Percentiles rank a stretch among this genome's conserved stretches.
phyloP scores from a whole-genome alignment of 495 filamentous ascomycete genomes.

The Platismatia glauca region DNA sequence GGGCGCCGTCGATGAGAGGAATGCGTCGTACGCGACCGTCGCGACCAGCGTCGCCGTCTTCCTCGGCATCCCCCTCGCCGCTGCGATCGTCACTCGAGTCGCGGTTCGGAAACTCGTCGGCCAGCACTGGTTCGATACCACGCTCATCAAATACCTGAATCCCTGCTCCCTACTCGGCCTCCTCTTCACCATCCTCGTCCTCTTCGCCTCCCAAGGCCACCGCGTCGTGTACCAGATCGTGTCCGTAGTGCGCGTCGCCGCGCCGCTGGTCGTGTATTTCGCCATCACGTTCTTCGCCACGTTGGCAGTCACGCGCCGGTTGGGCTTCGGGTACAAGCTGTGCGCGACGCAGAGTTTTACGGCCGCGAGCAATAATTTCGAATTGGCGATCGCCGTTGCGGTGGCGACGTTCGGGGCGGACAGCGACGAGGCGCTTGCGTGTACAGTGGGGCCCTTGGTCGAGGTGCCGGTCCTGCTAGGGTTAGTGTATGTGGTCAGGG shows the following conservation, averaged over 20 bases:
- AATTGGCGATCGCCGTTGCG: conserved; percentile 86
- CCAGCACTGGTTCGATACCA: conserved; percentile 52
- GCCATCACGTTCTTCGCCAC: conserved; percentile 62
- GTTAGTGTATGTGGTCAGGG: conserved; percentile 70
- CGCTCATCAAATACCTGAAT: conserved; percentile 58
- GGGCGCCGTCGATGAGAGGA: conserved; percentile 25
- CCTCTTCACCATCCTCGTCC: conserved; percentile 74
- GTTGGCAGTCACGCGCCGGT: conserved; percentile 43
- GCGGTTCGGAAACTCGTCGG: conserved; percentile 46
- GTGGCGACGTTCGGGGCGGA: conserved; percentile 73
- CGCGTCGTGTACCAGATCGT: conserved; percentile 80
- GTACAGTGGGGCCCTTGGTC: conserved; percentile 83
- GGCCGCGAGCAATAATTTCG: conserved; percentile 92
- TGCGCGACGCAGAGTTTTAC: conserved; percentile 82
- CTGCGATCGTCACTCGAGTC: conserved; percentile 68
- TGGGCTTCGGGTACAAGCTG: conserved; percentile 68
- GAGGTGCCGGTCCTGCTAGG: conserved; percentile 81
- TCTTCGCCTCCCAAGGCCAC: conserved; percentile 73
- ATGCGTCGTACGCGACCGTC: conserved; percentile 60
- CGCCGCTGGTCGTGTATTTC: conserved; percentile 77
- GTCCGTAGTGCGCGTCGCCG: conserved; percentile 68
- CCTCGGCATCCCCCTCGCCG: conserved; percentile 74
- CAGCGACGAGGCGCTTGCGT: conserved; percentile 78
- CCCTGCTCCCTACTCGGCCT: conserved; percentile 79
- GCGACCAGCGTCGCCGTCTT: conserved; percentile 77